A percentile compares a stretch with the other conserved stretches of the same genome.
Conservation (phyloP, 805 yeast genomes). For the Kodamaea hsintzibuensis region DNA sequence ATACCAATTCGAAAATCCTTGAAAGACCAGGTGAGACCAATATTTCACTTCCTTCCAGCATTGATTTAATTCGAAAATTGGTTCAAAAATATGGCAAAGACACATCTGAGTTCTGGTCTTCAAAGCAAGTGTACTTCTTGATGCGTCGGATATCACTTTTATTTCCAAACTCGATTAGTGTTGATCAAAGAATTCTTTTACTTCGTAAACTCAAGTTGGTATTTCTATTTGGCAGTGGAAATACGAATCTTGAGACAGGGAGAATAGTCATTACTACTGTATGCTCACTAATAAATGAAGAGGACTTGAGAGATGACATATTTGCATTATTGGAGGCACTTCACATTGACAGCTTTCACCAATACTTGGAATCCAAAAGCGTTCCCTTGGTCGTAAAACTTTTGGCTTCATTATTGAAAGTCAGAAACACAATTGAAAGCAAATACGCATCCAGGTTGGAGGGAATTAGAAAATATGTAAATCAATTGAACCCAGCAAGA, state of each 20-base stretch:
- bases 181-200: constrained; percentile 20
- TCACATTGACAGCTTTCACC: constrained; percentile 5
- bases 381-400: constrained; percentile 14
- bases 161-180: constrained; percentile 20
- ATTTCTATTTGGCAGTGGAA: constrained; percentile 23
- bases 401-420: constrained; percentile 9
- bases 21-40: constrained; percentile 15
- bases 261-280: constrained; percentile 20
- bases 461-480: background rate
- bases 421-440: background rate
- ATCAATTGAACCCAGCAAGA: background rate
- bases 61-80: constrained; percentile 25
- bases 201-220: constrained; percentile 42
- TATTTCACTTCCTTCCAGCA: constrained; percentile 27
- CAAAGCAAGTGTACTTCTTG: constrained; percentile 37
- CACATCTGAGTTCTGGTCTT: constrained; percentile 33
- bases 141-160: constrained; percentile 30
- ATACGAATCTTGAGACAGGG: constrained; percentile 15
- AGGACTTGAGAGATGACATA: constrained; percentile 23
- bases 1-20: constrained; percentile 5
- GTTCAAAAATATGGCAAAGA: constrained; percentile 21
- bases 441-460: background rate
- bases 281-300: constrained; percentile 20
- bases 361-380: background rate
- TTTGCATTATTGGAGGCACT: constrained; percentile 23